Evolutionary conservation across 441 rosid genomes (phyloP).

Genomic region (Populus hybrid): DNA sequence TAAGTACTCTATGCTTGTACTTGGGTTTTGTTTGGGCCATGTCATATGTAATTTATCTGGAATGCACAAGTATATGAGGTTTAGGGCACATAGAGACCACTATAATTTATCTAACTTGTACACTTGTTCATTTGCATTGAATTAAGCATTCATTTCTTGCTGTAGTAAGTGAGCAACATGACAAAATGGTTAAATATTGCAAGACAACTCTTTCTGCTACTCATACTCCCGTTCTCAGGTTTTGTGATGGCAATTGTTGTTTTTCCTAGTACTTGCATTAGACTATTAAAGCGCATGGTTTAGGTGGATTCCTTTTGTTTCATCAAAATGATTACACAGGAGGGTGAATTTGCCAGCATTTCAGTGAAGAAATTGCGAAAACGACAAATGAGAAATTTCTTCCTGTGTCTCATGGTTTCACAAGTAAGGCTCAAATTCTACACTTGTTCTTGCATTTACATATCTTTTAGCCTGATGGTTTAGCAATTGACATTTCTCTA

Average conservation of each 20-base stretch:
- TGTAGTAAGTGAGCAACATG: not conserved
- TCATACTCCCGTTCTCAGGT: not conserved
- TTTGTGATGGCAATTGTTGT: not conserved
- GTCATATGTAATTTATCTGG: not conserved
- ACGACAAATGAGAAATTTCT: constrained; percentile 91
- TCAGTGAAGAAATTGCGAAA: constrained; percentile 81
- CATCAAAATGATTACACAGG: constrained; percentile 39
- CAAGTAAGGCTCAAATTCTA: constrained; percentile 54
- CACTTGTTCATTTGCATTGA: not conserved
- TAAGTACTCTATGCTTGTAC: too few species aligned
- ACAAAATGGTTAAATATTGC: not conserved
- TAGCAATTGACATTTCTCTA: constrained; percentile 10
- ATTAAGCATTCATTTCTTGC: not conserved
- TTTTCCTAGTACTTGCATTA: not conserved
- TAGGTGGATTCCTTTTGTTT: constrained; percentile 6
- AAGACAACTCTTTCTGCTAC: not conserved
- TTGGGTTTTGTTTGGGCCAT: not conserved
- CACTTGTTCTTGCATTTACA: not conserved
- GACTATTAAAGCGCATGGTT: not conserved
- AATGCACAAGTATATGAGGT: not conserved
- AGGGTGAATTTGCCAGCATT: constrained; percentile 79
- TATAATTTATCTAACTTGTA: not conserved
- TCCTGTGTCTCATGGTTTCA: constrained; percentile 90
- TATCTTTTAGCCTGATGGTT: not conserved
- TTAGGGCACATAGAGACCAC: not conserved